Evolutionary conservation across 1,284 basidiomycete species (phyloP).

Genomic region (Leccinum fuscescens): DNA sequence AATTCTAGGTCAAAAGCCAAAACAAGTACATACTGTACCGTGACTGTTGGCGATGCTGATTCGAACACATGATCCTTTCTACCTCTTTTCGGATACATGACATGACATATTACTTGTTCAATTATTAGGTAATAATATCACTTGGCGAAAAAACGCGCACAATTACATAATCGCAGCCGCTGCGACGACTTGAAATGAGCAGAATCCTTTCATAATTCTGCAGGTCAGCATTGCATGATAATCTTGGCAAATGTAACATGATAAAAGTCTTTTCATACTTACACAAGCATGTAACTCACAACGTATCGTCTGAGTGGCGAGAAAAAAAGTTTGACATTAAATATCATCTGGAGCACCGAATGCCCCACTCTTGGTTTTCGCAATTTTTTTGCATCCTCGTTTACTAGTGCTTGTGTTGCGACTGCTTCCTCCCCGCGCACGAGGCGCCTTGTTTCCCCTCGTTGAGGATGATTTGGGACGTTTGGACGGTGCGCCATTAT

Average conservation of each 20-base stretch:
- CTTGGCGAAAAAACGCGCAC: too few relatives aligned
- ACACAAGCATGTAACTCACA: background rate
- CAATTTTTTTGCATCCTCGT: conserved; percentile 26
- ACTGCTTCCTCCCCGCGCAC: conserved; percentile 29
- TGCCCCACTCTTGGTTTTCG: conserved; percentile 34
- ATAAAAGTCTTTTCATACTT: background rate
- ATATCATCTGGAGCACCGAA: conserved; percentile 38
- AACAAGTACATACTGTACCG: too few relatives aligned
- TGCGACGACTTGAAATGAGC: too few relatives aligned
- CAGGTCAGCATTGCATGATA: too few relatives aligned
- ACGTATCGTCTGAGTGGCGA: background rate
- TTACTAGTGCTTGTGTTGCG: conserved; percentile 23
- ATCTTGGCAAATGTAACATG: background rate
- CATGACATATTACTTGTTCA: too few relatives aligned
- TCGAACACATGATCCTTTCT: too few relatives aligned
- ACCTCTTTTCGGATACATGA: too few relatives aligned
- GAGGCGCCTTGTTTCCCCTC: conserved; percentile 26
- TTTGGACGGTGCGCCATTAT: conserved; percentile 26
- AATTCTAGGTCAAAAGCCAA: background rate
- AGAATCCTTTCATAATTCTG: too few relatives aligned
- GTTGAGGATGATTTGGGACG: conserved; percentile 27
- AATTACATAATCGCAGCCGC: too few relatives aligned
- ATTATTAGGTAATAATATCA: too few relatives aligned
- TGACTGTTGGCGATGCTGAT: too few relatives aligned
- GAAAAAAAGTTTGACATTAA: conserved; percentile 10